A percentile compares a stretch with the other conserved stretches of the same genome.
phyloP scores from a whole-genome alignment of 2,329 filamentous ascomycete species.

The Colletotrichum sp. region DNA sequence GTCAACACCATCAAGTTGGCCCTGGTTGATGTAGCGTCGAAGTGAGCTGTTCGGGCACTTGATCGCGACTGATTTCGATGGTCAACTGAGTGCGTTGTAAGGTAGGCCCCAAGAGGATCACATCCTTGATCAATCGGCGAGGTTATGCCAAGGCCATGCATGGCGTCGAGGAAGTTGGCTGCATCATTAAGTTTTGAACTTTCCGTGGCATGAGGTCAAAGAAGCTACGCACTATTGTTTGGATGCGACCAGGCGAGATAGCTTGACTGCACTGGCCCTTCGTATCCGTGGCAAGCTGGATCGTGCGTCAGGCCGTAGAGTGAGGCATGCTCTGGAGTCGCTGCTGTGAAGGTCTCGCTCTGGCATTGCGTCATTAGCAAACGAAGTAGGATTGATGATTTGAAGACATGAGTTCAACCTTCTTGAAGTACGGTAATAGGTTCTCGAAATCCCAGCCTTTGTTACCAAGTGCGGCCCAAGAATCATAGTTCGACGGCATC shows the following conservation, averaged over 20 bases:
- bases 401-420: constrained; percentile 25
- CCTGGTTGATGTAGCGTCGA: neutral
- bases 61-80: constrained; percentile 1
- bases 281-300: neutral
- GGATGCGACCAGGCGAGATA: constrained; percentile 12
- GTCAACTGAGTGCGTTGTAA: neutral
- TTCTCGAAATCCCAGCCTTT: constrained; percentile 38
- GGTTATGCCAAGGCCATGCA: neutral
- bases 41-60: constrained; percentile 2
- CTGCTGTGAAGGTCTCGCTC: constrained; percentile 22
- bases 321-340: constrained; percentile 15
- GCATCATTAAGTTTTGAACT: neutral
- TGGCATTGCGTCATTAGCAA: neutral
- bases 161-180: neutral
- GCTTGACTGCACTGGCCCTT: constrained; percentile 2
- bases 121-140: neutral
- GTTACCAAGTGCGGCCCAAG: constrained; percentile 37
- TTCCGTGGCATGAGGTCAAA: neutral
- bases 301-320: constrained; percentile 22
- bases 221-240: neutral
- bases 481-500: constrained; percentile 33
- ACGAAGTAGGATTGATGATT: neutral
- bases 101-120: neutral
- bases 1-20: constrained; percentile 18
- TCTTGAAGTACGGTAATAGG: constrained; percentile 35